Conservation (phyloP, 192 early-diverging fungal genomes). For the Podila horticola region DNA sequence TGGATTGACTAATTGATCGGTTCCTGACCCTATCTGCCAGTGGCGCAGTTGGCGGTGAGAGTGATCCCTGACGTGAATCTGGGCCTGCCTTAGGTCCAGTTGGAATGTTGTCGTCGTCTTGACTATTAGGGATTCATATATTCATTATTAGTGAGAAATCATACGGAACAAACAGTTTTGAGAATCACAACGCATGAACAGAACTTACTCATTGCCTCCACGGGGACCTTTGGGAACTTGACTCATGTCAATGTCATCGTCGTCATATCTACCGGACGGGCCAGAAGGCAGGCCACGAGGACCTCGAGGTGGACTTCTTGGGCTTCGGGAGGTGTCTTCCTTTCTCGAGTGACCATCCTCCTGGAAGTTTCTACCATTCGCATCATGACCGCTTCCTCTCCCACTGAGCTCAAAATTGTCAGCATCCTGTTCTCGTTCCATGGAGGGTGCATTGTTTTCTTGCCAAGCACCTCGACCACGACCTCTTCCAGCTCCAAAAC, state of each 20-base stretch:
- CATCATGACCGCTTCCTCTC: conserved; percentile 17
- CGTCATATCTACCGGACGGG: conserved; percentile 14
- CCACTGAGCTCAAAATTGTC: background rate
- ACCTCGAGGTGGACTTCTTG: background rate
- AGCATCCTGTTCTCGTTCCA: background rate
- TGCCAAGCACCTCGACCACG: conserved; percentile 36
- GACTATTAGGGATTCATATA: background rate
- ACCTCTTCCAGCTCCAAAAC: conserved; percentile 18
- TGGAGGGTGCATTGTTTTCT: conserved; percentile 3
- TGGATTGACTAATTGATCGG: conserved; percentile 30
- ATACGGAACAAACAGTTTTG: background rate
- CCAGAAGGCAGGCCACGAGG: background rate
- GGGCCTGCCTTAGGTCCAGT: conserved; percentile 35
- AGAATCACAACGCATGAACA: background rate
- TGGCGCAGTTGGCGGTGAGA: conserved; percentile 36
- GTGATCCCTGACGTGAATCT: conserved; percentile 11
- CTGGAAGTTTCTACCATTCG: background rate
- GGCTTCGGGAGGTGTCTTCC: background rate
- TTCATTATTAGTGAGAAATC: background rate
- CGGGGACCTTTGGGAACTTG: conserved; percentile 46
- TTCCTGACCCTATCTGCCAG: conserved; percentile 33
- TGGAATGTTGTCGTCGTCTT: conserved; percentile 33
- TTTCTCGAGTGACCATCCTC: background rate
- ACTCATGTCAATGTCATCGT: conserved; percentile 47
- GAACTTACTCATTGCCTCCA: conserved; percentile 24